A percentile compares a stretch with the other conserved stretches of the same genome.
These are phyloP conservation scores for Solanum rostratum DNA, from an alignment of 257 asterid species.

Conservation along the genomic window DNA sequence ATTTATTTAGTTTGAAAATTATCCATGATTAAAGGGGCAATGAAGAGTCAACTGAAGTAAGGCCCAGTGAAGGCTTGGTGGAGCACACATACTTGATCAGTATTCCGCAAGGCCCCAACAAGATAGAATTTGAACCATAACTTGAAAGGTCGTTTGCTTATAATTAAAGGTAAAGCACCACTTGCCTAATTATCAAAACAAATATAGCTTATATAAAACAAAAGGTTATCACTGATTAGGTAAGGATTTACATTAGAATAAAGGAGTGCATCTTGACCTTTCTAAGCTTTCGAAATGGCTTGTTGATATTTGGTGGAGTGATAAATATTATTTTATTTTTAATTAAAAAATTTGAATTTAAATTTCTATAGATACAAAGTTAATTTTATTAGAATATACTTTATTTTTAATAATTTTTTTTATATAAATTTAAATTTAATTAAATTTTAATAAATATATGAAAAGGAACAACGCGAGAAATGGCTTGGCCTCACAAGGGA, in stretches of 20 bases:
- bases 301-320: not conserved
- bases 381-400: not conserved
- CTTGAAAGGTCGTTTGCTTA: not conserved
- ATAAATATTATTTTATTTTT: no score
- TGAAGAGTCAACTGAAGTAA: not conserved
- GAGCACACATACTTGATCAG: not conserved
- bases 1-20: not conserved
- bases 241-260: not conserved
- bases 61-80: not conserved
- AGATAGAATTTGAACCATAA: not conserved
- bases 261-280: not conserved
- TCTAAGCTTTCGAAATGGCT: not conserved
- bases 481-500: not conserved
- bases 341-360: no score
- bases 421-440: fast-evolving
- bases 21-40: not conserved
- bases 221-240: not conserved
- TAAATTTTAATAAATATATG: fast-evolving
- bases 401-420: fast-evolving
- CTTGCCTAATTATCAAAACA: not conserved
- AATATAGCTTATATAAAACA: not conserved
- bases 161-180: not conserved
- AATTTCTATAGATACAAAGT: no score
- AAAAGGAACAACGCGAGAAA: no score
- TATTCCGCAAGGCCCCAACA: not conserved